These are phyloP conservation scores for Dunaliella primolecta DNA, from an alignment of 139 green algal species.

Conservation along the genomic window DNA sequence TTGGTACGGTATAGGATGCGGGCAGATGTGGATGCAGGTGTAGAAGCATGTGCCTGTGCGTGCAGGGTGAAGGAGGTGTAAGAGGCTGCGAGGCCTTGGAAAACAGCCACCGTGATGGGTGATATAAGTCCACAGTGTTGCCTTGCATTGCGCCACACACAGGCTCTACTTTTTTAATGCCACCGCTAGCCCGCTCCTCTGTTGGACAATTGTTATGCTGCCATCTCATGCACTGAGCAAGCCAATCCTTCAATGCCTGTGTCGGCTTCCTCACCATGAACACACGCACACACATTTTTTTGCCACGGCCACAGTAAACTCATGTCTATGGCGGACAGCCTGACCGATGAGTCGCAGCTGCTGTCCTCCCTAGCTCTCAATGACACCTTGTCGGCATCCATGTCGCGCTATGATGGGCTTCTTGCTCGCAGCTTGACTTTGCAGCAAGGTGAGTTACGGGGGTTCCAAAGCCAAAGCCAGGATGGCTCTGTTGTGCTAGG, in stretches of 20 bases:
- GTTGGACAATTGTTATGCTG: too few species aligned
- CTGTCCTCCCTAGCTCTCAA: conserved; percentile 4
- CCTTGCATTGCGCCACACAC: too few species aligned
- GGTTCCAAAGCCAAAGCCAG: not conserved
- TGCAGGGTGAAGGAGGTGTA: not conserved
- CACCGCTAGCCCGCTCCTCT: too few species aligned
- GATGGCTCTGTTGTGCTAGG: not conserved
- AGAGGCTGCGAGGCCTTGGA: not conserved
- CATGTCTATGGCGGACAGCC: not conserved
- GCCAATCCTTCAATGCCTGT: not conserved
- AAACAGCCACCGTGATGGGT: not conserved
- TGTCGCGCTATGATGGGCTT: conserved; percentile 15
- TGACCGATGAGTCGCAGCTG: conserved; percentile 11
- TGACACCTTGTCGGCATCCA: not conserved
- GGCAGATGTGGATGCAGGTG: not conserved
- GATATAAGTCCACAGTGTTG: too few species aligned
- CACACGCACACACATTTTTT: not conserved
- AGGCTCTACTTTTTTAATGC: too few species aligned
- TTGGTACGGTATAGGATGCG: not conserved
- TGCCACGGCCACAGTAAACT: not conserved
- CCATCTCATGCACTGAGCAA: not conserved
- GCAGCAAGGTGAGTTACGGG: not conserved
- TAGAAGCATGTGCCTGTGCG: not conserved
- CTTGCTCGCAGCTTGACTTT: conserved; percentile 3
- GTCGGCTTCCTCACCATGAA: not conserved